Percentiles rank a stretch among this genome's conserved stretches.
phyloP scores from a whole-genome alignment of 73 alveolate genomes.

The Urostyla sp. region DNA sequence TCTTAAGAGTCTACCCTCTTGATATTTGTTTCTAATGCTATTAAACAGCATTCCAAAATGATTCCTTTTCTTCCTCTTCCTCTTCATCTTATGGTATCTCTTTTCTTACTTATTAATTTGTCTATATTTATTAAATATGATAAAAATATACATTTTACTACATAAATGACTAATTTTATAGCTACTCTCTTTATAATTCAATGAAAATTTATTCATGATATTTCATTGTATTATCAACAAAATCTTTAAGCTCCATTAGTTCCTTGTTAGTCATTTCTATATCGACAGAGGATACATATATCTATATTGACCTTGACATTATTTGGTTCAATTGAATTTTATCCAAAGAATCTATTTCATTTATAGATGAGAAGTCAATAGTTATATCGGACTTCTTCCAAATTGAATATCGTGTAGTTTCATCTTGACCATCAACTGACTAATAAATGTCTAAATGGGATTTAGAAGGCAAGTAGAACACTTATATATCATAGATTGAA shows the following conservation, averaged over 20 bases:
- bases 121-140: no score
- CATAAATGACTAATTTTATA: neutral
- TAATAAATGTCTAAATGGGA: neutral
- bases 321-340: neutral
- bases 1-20: neutral
- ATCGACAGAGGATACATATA: neutral
- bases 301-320: neutral
- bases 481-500: neutral
- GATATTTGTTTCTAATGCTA: no score
- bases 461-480: neutral
- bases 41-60: neutral
- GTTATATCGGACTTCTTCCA: slow-evolving; percentile 16
- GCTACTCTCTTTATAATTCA: slow-evolving; percentile 32
- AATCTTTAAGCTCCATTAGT: slow-evolving; percentile 5
- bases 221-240: slow-evolving; percentile 1
- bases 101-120: no score
- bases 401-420: neutral
- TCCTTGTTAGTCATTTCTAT: slow-evolving; percentile 32
- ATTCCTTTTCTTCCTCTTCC: neutral
- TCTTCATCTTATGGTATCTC: no score
- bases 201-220: slow-evolving; percentile 31
- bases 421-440: slow-evolving; percentile 8
- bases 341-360: neutral
- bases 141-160: neutral
- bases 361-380: neutral